These are phyloP conservation scores for Pseudopyrenochaeta lycopersici DNA, from an alignment of 2,329 filamentous ascomycete species.

Conservation along the genomic window DNA sequence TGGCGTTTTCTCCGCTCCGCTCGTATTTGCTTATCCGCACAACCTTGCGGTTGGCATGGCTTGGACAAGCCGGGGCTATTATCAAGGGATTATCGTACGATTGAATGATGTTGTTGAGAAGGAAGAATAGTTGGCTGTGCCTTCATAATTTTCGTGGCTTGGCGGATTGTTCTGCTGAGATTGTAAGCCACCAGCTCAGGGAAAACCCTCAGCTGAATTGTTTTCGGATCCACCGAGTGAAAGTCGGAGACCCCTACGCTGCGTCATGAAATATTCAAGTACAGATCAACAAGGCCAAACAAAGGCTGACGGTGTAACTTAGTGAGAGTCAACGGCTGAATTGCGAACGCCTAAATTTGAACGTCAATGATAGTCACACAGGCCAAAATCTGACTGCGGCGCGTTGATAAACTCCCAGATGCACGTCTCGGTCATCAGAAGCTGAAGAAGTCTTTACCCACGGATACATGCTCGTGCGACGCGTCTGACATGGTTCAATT, in stretches of 20 bases:
- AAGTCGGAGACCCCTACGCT: too few relatives aligned
- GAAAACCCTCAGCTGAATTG: too few relatives aligned
- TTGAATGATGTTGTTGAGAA: neutral
- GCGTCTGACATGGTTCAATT: neutral
- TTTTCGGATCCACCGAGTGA: too few relatives aligned
- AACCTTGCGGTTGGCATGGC: slow-evolving; percentile 5
- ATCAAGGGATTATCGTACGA: slow-evolving; percentile 3
- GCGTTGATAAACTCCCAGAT: too few relatives aligned
- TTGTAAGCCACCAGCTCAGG: neutral
- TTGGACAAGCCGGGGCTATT: neutral
- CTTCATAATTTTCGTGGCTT: neutral
- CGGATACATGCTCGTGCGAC: neutral
- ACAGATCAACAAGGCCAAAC: too few relatives aligned
- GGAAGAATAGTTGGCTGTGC: neutral
- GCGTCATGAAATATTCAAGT: too few relatives aligned
- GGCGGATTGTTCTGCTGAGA: neutral
- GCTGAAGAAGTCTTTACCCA: neutral
- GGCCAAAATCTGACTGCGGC: too few relatives aligned
- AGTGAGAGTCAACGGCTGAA: too few relatives aligned
- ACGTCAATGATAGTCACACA: neutral
- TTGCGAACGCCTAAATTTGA: neutral
- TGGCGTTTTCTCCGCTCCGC: slow-evolving; percentile 32
- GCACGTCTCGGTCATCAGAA: too few relatives aligned
- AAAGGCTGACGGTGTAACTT: too few relatives aligned
- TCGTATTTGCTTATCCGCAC: slow-evolving; percentile 36